Conservation (phyloP, 2,329 filamentous ascomycete genomes). For the Phaeomoniella chlamydospora region DNA sequence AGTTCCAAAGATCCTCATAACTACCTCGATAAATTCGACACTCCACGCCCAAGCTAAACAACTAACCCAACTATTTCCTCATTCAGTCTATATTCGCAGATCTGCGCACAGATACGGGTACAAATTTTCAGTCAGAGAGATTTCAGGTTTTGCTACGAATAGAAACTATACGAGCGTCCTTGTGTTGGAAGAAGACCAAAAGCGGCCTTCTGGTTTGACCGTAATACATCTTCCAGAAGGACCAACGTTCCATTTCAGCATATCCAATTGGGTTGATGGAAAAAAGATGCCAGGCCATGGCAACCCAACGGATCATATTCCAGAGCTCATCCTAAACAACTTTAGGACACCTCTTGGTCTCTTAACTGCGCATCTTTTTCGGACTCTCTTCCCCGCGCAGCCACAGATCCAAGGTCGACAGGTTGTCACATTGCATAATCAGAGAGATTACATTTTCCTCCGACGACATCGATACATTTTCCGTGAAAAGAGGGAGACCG, state of each 20-base stretch:
- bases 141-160: conserved; percentile 69
- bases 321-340: conserved; percentile 81
- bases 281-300: conserved; percentile 80
- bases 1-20: conserved; percentile 76
- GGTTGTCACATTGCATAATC: conserved; percentile 85
- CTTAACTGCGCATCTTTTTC: conserved; percentile 73
- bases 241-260: conserved; percentile 83
- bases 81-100: conserved; percentile 66
- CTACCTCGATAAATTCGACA: conserved; percentile 76
- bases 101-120: conserved; percentile 71
- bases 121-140: conserved; percentile 87
- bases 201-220: conserved; percentile 67
- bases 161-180: conserved; percentile 72
- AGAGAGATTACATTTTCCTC: conserved; percentile 92
- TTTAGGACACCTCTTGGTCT: conserved; percentile 89
- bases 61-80: conserved; percentile 70
- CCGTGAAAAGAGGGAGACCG: conserved; percentile 69
- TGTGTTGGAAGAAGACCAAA: conserved; percentile 78
- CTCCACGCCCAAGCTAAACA: conserved; percentile 71
- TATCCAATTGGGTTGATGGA: conserved; percentile 81
- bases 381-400: conserved; percentile 60
- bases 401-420: conserved; percentile 79
- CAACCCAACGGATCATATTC: conserved; percentile 78
- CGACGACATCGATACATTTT: conserved; percentile 85
- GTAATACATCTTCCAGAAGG: conserved; percentile 72